phyloP scores from a whole-genome alignment of 768 basidiomycete species.

The Filobasidium floriforme region DNA sequence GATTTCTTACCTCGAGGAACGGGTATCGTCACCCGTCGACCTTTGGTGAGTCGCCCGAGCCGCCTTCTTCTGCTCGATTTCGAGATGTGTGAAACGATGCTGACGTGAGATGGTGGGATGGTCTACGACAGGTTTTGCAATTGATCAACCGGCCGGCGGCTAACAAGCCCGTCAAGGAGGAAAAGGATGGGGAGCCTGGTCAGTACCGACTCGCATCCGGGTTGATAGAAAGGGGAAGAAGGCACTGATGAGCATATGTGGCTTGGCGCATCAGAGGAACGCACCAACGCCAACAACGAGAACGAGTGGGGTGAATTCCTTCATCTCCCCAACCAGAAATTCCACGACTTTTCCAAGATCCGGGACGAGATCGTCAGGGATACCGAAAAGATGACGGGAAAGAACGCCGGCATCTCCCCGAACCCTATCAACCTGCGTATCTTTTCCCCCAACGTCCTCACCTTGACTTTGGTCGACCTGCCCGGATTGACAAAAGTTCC shows the following conservation, averaged over 20 bases:
- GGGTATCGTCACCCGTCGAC: constrained; percentile 95
- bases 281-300: constrained; percentile 66
- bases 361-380: constrained; percentile 91
- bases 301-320: constrained; percentile 99
- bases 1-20: constrained; percentile 98
- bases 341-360: constrained; percentile 95
- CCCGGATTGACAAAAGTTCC: constrained; percentile 91
- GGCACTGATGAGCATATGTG: neutral
- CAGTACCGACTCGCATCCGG: constrained; percentile 30
- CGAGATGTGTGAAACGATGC: no score
- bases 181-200: constrained; percentile 40
- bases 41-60: constrained; percentile 70
- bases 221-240: neutral
- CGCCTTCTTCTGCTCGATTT: no score
- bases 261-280: constrained; percentile 47
- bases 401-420: constrained; percentile 93
- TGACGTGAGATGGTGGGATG: constrained; percentile 1
- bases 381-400: constrained; percentile 96
- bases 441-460: constrained; percentile 93
- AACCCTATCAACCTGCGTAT: constrained; percentile 95
- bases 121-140: constrained; percentile 74
- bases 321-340: constrained; percentile 88
- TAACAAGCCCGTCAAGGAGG: constrained; percentile 45
- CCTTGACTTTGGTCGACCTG: constrained; percentile 92
- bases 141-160: constrained; percentile 70